phyloP scores from a whole-genome alignment of 1,284 basidiomycete species.

The Ustilago bromivora region DNA sequence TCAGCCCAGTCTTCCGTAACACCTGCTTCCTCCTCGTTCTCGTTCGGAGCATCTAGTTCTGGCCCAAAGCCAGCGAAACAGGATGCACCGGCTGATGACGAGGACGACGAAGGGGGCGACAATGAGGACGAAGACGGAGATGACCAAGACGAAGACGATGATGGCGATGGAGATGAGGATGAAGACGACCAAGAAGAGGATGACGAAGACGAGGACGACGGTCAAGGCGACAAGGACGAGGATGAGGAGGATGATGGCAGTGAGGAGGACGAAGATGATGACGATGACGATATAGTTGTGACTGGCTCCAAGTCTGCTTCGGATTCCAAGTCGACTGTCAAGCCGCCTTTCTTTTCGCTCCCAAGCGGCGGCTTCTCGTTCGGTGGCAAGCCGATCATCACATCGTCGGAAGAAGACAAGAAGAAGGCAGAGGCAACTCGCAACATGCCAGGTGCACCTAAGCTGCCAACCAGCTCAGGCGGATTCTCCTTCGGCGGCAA shows the following conservation, averaged over 20 bases:
- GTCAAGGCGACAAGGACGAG: constrained; percentile 15
- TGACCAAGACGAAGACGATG: constrained; percentile 17
- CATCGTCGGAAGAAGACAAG: constrained; percentile 22
- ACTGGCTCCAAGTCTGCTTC: constrained; percentile 30
- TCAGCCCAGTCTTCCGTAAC: constrained; percentile 8
- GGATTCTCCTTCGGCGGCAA: constrained; percentile 45
- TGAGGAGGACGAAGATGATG: constrained; percentile 14
- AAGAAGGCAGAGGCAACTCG: constrained; percentile 37
- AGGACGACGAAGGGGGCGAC: constrained; percentile 8
- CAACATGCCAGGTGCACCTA: constrained; percentile 41
- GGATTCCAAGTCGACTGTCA: constrained; percentile 4
- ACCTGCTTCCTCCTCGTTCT: constrained; percentile 24
- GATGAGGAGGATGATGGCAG: constrained; percentile 17
- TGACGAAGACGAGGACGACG: constrained; percentile 27
- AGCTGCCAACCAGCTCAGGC: constrained; percentile 21
- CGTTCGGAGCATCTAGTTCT: constrained; percentile 17
- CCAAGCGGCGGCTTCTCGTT: constrained; percentile 47
- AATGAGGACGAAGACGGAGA: constrained; percentile 11
- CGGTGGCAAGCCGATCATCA: constrained; percentile 35
- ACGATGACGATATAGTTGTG: constrained; percentile 29
- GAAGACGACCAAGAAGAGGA: constrained; percentile 25
- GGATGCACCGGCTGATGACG: not conserved
- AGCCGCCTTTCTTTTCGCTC: constrained; percentile 38
- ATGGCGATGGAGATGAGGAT: constrained; percentile 21
- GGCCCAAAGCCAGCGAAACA: constrained; percentile 1